Conservation (phyloP, 78 protist genomes). For the Monocercomonoides exilis region DNA sequence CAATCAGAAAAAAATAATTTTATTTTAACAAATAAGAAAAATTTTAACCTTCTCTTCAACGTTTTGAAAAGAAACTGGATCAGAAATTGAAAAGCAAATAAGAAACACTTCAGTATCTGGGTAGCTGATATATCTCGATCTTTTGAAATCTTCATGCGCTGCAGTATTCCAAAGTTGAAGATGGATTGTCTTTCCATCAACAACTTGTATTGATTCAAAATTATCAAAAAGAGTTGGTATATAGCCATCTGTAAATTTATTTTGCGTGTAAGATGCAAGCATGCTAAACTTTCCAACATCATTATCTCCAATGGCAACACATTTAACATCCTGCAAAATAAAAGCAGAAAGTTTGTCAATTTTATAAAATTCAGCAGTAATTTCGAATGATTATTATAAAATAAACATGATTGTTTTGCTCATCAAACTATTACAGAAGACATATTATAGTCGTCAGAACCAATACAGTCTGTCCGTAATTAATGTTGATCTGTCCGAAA, state of each 20-base stretch:
- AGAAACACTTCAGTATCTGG: constrained; percentile 65
- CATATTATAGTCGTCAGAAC: too few relatives aligned
- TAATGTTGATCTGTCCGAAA: too few relatives aligned
- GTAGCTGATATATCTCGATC: constrained; percentile 48
- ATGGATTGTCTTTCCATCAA: neutral
- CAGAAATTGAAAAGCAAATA: constrained; percentile 39
- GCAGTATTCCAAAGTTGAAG: neutral
- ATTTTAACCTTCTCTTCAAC: neutral
- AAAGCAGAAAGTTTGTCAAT: too few relatives aligned
- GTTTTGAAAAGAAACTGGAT: neutral
- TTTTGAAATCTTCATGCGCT: constrained; percentile 23
- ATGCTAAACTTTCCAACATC: neutral
- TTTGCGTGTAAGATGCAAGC: neutral
- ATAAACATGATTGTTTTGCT: too few relatives aligned
- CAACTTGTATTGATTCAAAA: neutral
- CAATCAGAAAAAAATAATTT: neutral
- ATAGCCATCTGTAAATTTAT: neutral
- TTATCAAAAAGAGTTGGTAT: neutral
- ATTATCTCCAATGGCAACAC: neutral
- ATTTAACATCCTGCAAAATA: neutral
- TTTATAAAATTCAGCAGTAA: too few relatives aligned
- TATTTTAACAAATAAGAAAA: neutral
- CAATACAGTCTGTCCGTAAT: too few relatives aligned
- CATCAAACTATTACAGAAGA: too few relatives aligned
- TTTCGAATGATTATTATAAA: too few relatives aligned